Conservation (phyloP, 768 basidiomycete species). For the Tricholoma matsutake region DNA sequence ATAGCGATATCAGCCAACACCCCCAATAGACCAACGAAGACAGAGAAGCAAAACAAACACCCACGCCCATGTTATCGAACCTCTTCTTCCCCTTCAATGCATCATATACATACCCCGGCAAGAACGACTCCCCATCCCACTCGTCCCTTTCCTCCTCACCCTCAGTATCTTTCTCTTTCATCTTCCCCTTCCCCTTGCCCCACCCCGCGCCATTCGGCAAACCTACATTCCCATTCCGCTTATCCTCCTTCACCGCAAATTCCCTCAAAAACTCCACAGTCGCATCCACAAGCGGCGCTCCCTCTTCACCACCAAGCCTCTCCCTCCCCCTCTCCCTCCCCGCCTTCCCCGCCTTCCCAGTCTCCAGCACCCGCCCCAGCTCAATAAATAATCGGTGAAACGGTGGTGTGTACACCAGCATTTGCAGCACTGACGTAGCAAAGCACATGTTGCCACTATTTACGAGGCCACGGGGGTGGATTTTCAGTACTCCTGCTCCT, state of each 20-base stretch:
- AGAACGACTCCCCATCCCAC: slow-evolving; percentile 62
- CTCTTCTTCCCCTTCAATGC: slow-evolving; percentile 91
- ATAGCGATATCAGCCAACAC: background rate
- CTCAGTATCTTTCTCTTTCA: slow-evolving; percentile 25
- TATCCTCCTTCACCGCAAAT: slow-evolving; percentile 42
- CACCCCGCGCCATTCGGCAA: slow-evolving; percentile 16
- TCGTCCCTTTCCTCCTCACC: slow-evolving; percentile 43
- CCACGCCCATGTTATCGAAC: slow-evolving; percentile 88
- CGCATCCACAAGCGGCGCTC: slow-evolving; percentile 62
- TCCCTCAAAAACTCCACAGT: slow-evolving; percentile 76
- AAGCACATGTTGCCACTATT: slow-evolving; percentile 99
- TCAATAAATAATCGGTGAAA: slow-evolving; percentile 79
- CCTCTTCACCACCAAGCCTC: slow-evolving; percentile 16
- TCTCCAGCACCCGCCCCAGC: slow-evolving; percentile 52
- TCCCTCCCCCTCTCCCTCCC: slow-evolving; percentile 26
- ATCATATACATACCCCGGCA: slow-evolving; percentile 85
- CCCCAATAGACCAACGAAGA: background rate
- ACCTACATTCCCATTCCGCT: slow-evolving; percentile 19
- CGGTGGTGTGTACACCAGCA: slow-evolving; percentile 84
- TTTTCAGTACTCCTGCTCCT: slow-evolving; percentile 13
- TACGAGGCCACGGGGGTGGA: slow-evolving; percentile 77
- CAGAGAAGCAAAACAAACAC: slow-evolving; percentile 24
- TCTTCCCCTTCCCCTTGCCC: slow-evolving; percentile 34
- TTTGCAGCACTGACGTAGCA: slow-evolving; percentile 91
- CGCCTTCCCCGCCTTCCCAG: slow-evolving; percentile 25